phyloP scores from a whole-genome alignment of 768 basidiomycete species.

The Termitomyces titanicus region DNA sequence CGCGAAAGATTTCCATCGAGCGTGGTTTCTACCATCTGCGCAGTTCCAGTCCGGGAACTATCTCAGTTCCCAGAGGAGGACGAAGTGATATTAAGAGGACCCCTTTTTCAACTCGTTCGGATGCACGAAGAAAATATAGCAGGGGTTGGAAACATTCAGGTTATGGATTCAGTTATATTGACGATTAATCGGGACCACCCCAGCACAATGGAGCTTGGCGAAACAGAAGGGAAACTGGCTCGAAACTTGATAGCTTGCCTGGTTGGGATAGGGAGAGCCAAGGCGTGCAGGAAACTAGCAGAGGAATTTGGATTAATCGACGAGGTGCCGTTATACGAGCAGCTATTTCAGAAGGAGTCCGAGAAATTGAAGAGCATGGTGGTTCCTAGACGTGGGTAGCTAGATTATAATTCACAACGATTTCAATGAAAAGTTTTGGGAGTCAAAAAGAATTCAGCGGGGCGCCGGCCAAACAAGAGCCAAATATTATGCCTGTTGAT shows the following conservation, averaged over 20 bases:
- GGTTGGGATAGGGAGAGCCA: conserved; percentile 16
- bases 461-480: conserved; percentile 5
- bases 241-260: conserved; percentile 14
- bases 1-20: conserved; percentile 14
- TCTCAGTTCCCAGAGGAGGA: conserved; percentile 18
- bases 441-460: too few relatives aligned
- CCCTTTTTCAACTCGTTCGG: conserved; percentile 20
- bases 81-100: conserved; percentile 19
- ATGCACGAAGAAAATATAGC: conserved; percentile 11
- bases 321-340: conserved; percentile 13
- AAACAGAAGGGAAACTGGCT: conserved; percentile 14
- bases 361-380: conserved; percentile 4
- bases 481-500: conserved; percentile 4
- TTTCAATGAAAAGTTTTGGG: too few relatives aligned
- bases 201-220: conserved; percentile 21
- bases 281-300: conserved; percentile 17
- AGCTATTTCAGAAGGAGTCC: conserved; percentile 5
- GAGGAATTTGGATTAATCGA: conserved; percentile 10
- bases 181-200: conserved; percentile 20
- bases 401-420: neutral
- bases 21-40: conserved; percentile 19
- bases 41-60: conserved; percentile 18
- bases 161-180: conserved; percentile 19
- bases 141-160: conserved; percentile 4
- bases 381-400: neutral